A percentile compares a stretch with the other conserved stretches of the same genome.
phyloP scores from a whole-genome alignment of 805 yeast species.

The Candida oleophila region DNA sequence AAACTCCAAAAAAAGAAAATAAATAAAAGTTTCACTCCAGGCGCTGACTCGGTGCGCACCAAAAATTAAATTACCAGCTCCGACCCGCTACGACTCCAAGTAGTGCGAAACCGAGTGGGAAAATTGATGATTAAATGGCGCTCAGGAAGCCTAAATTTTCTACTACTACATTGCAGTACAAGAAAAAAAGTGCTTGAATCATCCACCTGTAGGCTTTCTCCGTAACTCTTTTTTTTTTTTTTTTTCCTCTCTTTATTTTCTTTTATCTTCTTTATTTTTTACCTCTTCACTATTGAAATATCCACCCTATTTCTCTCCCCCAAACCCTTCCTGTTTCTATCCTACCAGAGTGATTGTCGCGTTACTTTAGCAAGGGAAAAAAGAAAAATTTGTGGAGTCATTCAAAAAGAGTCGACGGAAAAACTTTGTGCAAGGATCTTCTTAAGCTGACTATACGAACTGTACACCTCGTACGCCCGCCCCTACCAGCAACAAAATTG shows the following conservation, averaged over 20 bases:
- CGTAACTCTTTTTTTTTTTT: no score
- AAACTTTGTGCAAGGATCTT: background rate
- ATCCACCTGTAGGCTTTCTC: no score
- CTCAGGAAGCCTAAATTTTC: background rate
- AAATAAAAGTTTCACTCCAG: background rate
- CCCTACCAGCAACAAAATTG: background rate
- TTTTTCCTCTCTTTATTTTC: no score
- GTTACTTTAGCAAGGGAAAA: background rate
- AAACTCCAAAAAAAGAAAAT: no score
- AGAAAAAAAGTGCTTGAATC: no score
- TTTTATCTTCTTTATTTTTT: no score
- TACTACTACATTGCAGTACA: no score
- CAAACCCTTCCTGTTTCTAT: background rate
- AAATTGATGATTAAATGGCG: background rate
- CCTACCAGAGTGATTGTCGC: background rate
- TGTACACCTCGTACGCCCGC: background rate
- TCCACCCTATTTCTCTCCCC: background rate
- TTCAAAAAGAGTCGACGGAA: constrained; percentile 1
- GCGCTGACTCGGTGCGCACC: background rate
- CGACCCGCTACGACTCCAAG: background rate
- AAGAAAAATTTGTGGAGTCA: constrained; percentile 2
- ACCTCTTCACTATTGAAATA: no score
- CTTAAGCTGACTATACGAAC: background rate
- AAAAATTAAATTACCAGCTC: background rate
- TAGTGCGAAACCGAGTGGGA: background rate